A percentile compares a stretch with the other conserved stretches of the same genome.
Conservation (phyloP, 352 stramenopile genomes). For the Pythium utonaiense region DNA sequence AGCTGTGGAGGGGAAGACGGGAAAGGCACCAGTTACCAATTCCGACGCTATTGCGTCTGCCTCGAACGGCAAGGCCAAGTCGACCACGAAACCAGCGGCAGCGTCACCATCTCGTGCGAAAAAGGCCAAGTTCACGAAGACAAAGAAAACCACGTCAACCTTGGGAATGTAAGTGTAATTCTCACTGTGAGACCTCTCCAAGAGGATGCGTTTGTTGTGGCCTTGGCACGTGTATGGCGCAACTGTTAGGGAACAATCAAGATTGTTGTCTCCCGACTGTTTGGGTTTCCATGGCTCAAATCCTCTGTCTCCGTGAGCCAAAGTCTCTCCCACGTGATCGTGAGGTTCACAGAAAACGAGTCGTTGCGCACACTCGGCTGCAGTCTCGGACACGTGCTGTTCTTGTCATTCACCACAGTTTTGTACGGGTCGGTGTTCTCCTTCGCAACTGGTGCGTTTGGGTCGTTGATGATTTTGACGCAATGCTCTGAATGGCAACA, state of each 20-base stretch:
- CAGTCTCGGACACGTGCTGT: neutral
- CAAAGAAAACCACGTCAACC: slow-evolving; percentile 28
- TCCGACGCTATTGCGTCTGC: neutral
- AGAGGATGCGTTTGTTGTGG: neutral
- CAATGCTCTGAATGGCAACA: slow-evolving; percentile 19
- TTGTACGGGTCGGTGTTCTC: slow-evolving; percentile 15
- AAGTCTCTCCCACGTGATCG: slow-evolving; percentile 16
- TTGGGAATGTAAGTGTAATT: slow-evolving; percentile 19
- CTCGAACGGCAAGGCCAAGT: neutral
- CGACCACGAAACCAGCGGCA: neutral
- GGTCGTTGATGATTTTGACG: slow-evolving; percentile 14
- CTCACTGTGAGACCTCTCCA: neutral
- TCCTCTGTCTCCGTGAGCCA: slow-evolving; percentile 7
- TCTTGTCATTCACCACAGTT: neutral
- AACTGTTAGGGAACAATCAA: slow-evolving; percentile 2
- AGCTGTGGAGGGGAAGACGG: slow-evolving; percentile 55
- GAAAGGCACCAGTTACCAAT: slow-evolving; percentile 1
- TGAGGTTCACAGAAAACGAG: slow-evolving; percentile 6
- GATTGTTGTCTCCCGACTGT: neutral
- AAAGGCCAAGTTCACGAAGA: slow-evolving; percentile 22
- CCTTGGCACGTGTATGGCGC: neutral
- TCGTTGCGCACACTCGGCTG: neutral
- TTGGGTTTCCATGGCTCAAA: neutral
- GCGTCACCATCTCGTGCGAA: slow-evolving; percentile 1
- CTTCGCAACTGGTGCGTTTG: neutral